A percentile compares a stretch with the other conserved stretches of the same genome.
Evolutionary conservation across 768 basidiomycete genomes (phyloP).

Genomic region (Termitomyces heimii): DNA sequence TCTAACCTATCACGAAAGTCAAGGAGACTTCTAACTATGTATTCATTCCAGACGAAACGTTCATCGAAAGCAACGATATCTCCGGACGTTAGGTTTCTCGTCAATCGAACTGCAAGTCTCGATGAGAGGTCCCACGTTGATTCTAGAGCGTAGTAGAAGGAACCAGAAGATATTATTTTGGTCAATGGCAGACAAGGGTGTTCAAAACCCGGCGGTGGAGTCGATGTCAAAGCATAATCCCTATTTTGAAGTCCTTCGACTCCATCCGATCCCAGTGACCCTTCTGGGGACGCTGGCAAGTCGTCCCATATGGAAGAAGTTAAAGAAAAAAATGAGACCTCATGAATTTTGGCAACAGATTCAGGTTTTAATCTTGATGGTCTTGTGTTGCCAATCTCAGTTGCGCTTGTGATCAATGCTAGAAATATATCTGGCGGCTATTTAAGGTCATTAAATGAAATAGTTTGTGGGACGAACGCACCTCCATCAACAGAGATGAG

Average conservation of each 20-base stretch:
- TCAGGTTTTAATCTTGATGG: conserved; percentile 53
- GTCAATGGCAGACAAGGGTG: conserved; percentile 88
- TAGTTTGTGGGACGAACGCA: conserved; percentile 22
- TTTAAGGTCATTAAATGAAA: not conserved
- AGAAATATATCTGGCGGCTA: conserved; percentile 72
- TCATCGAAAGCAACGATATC: conserved; percentile 69
- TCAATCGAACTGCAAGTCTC: conserved; percentile 64
- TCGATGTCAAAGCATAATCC: conserved; percentile 39
- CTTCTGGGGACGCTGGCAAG: conserved; percentile 46
- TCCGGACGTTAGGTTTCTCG: conserved; percentile 36
- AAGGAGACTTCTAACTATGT: conserved; percentile 78
- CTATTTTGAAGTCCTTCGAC: conserved; percentile 42
- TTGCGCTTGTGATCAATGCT: conserved; percentile 71
- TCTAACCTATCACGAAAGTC: conserved; percentile 84
- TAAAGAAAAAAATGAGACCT: conserved; percentile 86
- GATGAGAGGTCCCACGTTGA: conserved; percentile 89
- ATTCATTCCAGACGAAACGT: conserved; percentile 94
- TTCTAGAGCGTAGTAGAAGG: conserved; percentile 88
- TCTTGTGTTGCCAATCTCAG: conserved; percentile 67
- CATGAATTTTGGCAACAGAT: conserved; percentile 77
- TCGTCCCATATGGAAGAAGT: conserved; percentile 85
- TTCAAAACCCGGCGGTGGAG: conserved; percentile 57
- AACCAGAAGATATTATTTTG: conserved; percentile 87
- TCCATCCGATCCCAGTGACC: conserved; percentile 46
- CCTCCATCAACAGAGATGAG: conserved; percentile 71